Evolutionary conservation across 495 filamentous ascomycete species (phyloP).

Genomic region (Daldinia caldariorum): DNA sequence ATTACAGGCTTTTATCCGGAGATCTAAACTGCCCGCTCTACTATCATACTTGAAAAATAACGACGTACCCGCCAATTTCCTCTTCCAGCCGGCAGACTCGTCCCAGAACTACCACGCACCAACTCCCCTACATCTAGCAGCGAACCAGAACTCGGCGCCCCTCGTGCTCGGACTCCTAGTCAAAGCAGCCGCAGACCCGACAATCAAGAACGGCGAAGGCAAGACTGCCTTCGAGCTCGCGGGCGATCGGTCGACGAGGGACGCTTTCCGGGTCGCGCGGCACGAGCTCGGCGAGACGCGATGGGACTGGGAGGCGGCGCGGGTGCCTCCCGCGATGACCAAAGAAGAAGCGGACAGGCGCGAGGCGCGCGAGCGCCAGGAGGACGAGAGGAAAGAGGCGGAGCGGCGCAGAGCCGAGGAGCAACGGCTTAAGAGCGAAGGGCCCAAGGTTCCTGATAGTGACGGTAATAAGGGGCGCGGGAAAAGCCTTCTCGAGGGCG

Average conservation of each 20-base stretch:
- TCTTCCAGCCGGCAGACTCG: slow-evolving; percentile 73
- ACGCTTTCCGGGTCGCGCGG: slow-evolving; percentile 90
- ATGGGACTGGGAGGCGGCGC: slow-evolving; percentile 84
- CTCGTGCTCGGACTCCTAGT: slow-evolving; percentile 79
- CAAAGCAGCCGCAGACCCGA: slow-evolving; percentile 80
- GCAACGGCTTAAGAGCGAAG: slow-evolving; percentile 65
- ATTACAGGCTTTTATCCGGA: slow-evolving; percentile 84
- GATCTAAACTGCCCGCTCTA: slow-evolving; percentile 87
- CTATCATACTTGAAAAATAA: slow-evolving; percentile 84
- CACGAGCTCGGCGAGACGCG: slow-evolving; percentile 76
- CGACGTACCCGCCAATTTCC: slow-evolving; percentile 71
- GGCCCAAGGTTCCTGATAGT: slow-evolving; percentile 51
- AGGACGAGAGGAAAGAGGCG: slow-evolving; percentile 65
- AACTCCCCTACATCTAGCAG: slow-evolving; percentile 85
- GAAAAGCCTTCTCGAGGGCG: slow-evolving; percentile 56
- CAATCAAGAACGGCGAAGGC: slow-evolving; percentile 70
- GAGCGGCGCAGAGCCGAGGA: slow-evolving; percentile 73
- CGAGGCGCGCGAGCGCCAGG: slow-evolving; percentile 65
- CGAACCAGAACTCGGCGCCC: slow-evolving; percentile 76
- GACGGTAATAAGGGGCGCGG: slow-evolving; percentile 51
- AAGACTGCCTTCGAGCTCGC: slow-evolving; percentile 86
- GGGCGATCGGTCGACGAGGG: slow-evolving; percentile 85
- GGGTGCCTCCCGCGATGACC: slow-evolving; percentile 74
- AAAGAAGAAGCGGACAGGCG: slow-evolving; percentile 74
- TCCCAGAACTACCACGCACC: slow-evolving; percentile 84